Evolutionary conservation across 495 filamentous ascomycete genomes (phyloP), one percentile per base, ranked within the genome.

Genomic region (Penicillium crystallinum): DNA sequence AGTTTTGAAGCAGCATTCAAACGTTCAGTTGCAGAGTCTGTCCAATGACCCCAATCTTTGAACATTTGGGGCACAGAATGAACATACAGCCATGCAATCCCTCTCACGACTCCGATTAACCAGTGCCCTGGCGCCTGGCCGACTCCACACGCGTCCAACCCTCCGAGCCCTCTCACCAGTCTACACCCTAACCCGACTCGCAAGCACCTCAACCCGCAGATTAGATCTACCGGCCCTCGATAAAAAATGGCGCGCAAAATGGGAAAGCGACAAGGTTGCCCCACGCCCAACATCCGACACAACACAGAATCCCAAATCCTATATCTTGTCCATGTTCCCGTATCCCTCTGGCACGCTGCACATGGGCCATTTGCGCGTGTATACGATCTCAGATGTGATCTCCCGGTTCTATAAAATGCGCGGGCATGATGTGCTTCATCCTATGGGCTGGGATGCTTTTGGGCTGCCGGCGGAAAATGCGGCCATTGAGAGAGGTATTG

Each of bases 401-500:
- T 82, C 89, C 14, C 78, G 90, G 12, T 95, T 86, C 58, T 82
- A 85, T 57, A 80, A 78, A 8, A 86, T 95, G 76, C 81, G 83
- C 46, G 90, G 90, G 3, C 74, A 83, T 62, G 70, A 87, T 46
- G 90, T 95, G 27, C 64, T 95, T 19, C 81, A 93, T 45, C 90
- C 90, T 23, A 95, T 96, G 82, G 90, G 89, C 3, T 96, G 90
- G 90, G 90, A 96, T 76, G 89, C 88, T 17, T 95, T 96, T 64
- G 90, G 90, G 3, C 72, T 96, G 36, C 90, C 90, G 8, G 90
- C 90, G 31, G 90, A 96, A 71, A 96, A 96, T 71, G 90, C 90
- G 15, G 90, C 90, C n/a, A 91, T 95, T 53, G 89, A 95, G 70
- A 73, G 85, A 45, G 87, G 88, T 31, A 75, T 92, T 53, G 79